Evolutionary conservation across 352 stramenopile genomes (phyloP), one percentile per base, ranked within the genome.

Genomic region (Phytophthora foliorum): DNA sequence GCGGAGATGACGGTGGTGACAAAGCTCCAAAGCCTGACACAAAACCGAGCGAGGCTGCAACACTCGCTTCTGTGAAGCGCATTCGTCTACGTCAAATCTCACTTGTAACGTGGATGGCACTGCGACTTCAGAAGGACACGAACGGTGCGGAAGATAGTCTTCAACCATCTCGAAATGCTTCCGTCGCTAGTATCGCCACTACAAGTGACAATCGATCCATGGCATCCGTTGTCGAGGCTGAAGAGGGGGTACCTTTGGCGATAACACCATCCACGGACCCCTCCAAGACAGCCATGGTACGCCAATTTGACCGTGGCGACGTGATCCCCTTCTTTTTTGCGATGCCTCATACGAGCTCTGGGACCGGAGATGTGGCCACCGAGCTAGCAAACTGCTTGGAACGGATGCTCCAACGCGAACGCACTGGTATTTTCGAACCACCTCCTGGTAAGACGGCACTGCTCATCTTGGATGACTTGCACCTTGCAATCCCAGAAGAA

Each of bases 391-490:
- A 72, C 21, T 84, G 74, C 44, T 59, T 90, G 8, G 80, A 89
- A 34, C 69, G 78, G 3, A 84, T 87, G 73, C 70, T 90, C 3
- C 80, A 90, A 41, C 82, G 82, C 3, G 82, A 90, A 57, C 73
- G 80, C 4, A 81, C 69, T 3, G 63, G 63, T 0, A 63, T 89
- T 24, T 88, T 72, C 25, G 82, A 90, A 46, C 80, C 82, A 9
- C 82, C 82, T 8, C 77, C 82, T 16, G 82, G 82, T 1, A 89
- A 90, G 50, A 65, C 79, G 8, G 78, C 78, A 16, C 29, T 89
- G 6, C 51, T 90, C 13, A 71, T 90, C 25, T 57, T 90, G 29
- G 82, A 90, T 24, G 82, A 90, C 38, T 57, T 90, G 22, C 80
- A 90, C 22, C 50, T 90, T 6, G 64, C 80, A 27, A 34, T 48